These are phyloP conservation scores for Ajuga chamaepitys DNA, from an alignment of 257 asterid species.

Conservation along the genomic window DNA sequence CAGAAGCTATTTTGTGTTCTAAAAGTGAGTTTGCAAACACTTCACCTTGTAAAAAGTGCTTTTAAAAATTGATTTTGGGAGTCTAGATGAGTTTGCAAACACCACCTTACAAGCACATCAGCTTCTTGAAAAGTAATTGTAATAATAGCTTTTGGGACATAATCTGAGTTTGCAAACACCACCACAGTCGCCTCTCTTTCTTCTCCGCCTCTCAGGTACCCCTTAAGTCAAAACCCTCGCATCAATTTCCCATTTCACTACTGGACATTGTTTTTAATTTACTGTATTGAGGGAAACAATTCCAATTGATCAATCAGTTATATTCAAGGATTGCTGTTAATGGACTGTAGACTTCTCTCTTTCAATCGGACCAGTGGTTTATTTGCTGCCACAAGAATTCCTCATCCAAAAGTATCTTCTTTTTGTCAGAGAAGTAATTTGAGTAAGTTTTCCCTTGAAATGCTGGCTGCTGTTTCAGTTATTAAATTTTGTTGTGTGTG, in stretches of 20 bases:
- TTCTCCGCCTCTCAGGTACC: background rate
- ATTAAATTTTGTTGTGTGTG: background rate
- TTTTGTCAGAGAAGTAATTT: conserved; percentile 33
- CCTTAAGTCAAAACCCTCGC: background rate
- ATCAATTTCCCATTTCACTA: background rate
- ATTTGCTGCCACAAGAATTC: conserved; percentile 17
- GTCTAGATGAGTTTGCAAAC: too few species aligned
- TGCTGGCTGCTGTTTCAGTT: background rate
- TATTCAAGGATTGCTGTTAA: conserved; percentile 33
- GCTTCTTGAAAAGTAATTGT: too few species aligned
- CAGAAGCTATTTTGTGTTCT: too few species aligned
- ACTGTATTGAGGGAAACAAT: background rate
- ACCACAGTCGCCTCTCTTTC: background rate
- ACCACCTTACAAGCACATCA: too few species aligned
- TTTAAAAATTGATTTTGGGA: too few species aligned
- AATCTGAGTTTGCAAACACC: too few species aligned
- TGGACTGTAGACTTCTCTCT: conserved; percentile 67
- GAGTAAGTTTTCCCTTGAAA: background rate
- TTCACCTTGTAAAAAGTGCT: too few species aligned
- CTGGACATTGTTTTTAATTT: background rate
- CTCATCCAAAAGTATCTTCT: conserved; percentile 14
- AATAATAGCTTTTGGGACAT: too few species aligned
- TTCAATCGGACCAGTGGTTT: conserved; percentile 37
- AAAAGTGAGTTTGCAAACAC: too few species aligned
- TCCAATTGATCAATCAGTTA: conserved; percentile 12